phyloP scores from a whole-genome alignment of 1,284 basidiomycete species.

The Cerrena zonata region DNA sequence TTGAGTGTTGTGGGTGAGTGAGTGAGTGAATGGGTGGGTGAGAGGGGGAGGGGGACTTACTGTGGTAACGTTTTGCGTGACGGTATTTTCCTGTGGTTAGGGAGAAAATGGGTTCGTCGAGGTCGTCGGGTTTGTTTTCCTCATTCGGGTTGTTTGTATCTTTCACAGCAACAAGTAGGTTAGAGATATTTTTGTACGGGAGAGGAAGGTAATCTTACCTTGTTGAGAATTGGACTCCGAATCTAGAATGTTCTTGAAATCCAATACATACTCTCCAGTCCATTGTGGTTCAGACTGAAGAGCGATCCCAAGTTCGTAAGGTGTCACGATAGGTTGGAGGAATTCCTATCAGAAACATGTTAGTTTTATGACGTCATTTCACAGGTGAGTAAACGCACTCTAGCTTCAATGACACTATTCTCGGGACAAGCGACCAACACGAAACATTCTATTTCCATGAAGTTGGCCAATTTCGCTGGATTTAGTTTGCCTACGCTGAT shows the following conservation, averaged over 20 bases:
- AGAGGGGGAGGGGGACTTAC: slow-evolving; percentile 9
- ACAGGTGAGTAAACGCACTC: slow-evolving; percentile 37
- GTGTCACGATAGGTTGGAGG: slow-evolving; percentile 86
- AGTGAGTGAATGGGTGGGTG: background rate
- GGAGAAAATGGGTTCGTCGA: slow-evolving; percentile 77
- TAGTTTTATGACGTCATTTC: background rate
- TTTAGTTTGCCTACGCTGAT: slow-evolving; percentile 94
- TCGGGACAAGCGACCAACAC: slow-evolving; percentile 93
- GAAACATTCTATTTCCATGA: slow-evolving; percentile 94
- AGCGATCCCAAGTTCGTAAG: slow-evolving; percentile 86
- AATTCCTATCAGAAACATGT: slow-evolving; percentile 62
- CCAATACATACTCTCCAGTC: slow-evolving; percentile 78
- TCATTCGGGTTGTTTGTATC: background rate
- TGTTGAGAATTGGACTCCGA: slow-evolving; percentile 9
- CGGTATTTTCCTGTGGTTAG: slow-evolving; percentile 84
- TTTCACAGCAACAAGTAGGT: background rate
- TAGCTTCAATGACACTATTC: slow-evolving; percentile 83
- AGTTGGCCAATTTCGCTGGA: slow-evolving; percentile 93
- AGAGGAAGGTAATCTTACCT: background rate
- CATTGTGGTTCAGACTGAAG: slow-evolving; percentile 64
- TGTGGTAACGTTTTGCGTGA: slow-evolving; percentile 63
- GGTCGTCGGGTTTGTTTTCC: slow-evolving; percentile 29
- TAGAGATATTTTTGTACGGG: background rate
- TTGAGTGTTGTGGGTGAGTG: too few species aligned
- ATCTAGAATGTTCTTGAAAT: slow-evolving; percentile 69